A percentile compares a stretch with the other conserved stretches of the same genome.
Conservation (phyloP, 1,284 basidiomycete species). For the Puccinia coronata region DNA sequence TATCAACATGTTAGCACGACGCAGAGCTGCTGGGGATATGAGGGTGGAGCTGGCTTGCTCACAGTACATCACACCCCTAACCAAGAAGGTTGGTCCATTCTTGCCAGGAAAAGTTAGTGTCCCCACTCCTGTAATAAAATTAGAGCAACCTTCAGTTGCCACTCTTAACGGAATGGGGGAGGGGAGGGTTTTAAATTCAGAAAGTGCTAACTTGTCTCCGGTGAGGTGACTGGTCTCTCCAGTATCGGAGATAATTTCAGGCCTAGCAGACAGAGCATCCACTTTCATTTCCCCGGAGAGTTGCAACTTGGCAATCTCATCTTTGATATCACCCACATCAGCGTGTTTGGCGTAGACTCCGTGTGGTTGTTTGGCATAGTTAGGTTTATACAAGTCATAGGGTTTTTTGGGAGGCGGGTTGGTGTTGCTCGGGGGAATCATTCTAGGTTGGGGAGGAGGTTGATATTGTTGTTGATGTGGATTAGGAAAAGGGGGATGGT, state of each 20-base stretch:
- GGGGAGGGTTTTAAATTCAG: background rate
- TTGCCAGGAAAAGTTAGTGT: constrained; percentile 15
- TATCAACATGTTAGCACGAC: background rate
- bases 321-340: background rate
- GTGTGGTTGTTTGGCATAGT: background rate
- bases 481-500: background rate
- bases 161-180: constrained; percentile 22
- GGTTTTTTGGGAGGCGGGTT: background rate
- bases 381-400: background rate
- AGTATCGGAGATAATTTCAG: background rate
- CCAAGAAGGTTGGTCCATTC: background rate
- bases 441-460: no score
- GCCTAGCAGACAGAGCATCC: background rate
- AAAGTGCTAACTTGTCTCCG: background rate
- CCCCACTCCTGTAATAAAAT: no score
- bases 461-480: background rate
- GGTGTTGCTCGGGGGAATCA: no score
- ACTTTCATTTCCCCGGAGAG: background rate
- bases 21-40: background rate
- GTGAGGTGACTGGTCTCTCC: constrained; percentile 2
- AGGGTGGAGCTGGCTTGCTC: background rate
- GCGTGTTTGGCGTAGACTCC: background rate
- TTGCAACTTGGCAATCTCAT: background rate
- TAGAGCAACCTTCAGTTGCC: constrained; percentile 23
- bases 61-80: constrained; percentile 15